Conservation (phyloP, 768 basidiomycete species). For the Podaxis mareebaensis region DNA sequence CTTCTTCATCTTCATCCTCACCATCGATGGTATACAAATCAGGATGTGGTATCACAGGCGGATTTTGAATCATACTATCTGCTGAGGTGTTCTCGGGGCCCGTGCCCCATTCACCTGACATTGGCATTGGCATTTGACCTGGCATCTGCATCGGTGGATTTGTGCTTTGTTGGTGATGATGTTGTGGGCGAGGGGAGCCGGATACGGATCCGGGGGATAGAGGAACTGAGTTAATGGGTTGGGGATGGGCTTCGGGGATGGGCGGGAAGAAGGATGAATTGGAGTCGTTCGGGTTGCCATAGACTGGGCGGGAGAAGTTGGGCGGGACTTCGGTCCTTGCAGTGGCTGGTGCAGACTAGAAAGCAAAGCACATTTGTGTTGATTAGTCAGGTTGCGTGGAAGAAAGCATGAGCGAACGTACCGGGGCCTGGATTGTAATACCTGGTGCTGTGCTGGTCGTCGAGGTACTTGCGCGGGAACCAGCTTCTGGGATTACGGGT, state of each 20-base stretch:
- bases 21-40: neutral
- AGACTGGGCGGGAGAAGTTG: neutral
- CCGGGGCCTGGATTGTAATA: slow-evolving; percentile 39
- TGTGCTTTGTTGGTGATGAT: neutral
- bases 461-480: slow-evolving; percentile 16
- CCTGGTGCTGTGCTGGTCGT: slow-evolving; percentile 29
- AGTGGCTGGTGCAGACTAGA: neutral
- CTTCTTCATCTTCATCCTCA: slow-evolving; percentile 28
- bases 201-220: neutral
- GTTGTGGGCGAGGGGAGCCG: neutral
- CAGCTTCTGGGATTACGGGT: slow-evolving; percentile 16
- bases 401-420: slow-evolving; percentile 21
- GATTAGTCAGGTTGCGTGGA: neutral
- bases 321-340: neutral
- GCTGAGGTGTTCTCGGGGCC: slow-evolving; percentile 7
- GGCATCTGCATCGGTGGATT: neutral
- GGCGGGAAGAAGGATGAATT: slow-evolving; percentile 9
- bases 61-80: slow-evolving; percentile 2
- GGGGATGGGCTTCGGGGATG: slow-evolving; percentile 1
- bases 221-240: neutral
- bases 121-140: too few relatives aligned
- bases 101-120: neutral
- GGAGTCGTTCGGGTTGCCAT: neutral
- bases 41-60: slow-evolving; percentile 8
- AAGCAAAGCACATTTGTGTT: neutral